Base-by-base conservation (phyloP, 306 rosid genomes). In the Vigna nakashimae region DNA sequence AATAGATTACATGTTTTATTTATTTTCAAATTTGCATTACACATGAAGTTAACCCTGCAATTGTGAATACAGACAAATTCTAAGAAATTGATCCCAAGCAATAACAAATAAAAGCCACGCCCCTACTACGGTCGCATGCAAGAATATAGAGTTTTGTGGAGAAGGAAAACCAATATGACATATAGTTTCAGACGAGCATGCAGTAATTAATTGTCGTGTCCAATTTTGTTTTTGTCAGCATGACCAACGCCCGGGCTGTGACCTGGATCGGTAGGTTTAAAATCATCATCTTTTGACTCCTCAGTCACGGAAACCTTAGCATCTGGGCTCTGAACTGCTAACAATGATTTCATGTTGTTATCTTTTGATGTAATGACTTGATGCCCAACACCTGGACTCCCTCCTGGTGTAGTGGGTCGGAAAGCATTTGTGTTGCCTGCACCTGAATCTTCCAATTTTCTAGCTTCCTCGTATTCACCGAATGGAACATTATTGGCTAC, bases 351-450 rank as follows among this genome's bases (percentile, higher is more conserved):
- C 49, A 24, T 4, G 0, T 57, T 65, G 10, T 63, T 46, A 7
- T 43, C 34, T 40, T 49, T 40, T 11, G 16, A 70, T 1, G 62
- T 13, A 62, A 68, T 43, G 2, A 26, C 20, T 60, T 0, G 1
- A 58, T 84, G 85, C 15, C 88, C 85, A 73, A 86, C 89, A 5
- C 92, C 91, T 5, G 97, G 97, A 79, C 96, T 90, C 73, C 38
- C 77, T 30, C 92, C 91, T 5, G 91, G 91, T 51, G 74, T 51
- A 18, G 89, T 86, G 1, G 92, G 89, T 74, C 85, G 82, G 24
- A 86, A 85, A 59, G 81, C 86, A 24, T 73, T 18, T 30, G 68
- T 16, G 69, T 67, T 1, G 3, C 3, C 16, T 20, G 50, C 75
- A 65, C n/a, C 50, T 24, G 80, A 73, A 79, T 60, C 76, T 32